Evolutionary conservation across 176 grass and related monocot genomes (phyloP), one percentile per base, ranked within the genome.

Genomic region (Calamus simplicifolius): DNA sequence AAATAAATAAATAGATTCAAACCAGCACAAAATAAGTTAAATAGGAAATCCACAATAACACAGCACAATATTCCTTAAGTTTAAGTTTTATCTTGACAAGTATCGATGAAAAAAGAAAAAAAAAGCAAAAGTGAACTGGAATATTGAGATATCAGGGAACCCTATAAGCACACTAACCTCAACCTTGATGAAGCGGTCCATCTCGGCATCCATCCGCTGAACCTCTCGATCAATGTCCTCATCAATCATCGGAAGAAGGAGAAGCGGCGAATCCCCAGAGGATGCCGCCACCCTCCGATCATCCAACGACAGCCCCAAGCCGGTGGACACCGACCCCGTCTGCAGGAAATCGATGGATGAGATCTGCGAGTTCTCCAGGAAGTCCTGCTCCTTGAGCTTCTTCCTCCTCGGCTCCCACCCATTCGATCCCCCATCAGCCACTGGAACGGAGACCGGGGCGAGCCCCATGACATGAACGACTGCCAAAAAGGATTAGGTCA

Each of bases 341-440:
- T 92, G 93, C 52, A 98, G 76, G 74, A 98, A 92, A 76, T 98
- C 93, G 56, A 98, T 92, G 57, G 93, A 98, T 50, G 93, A 85
- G 69, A 98, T 92, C 82, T 98, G 93, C 49, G 93, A 98, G 84
- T 98, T 98, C 76, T 98, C 93, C 6, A 91, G 66, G 29, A 96
- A 64, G 53, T 96, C 92, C 77, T 96, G 91, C 77, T 97, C 92
- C 72, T 89, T 88, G 27, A 85, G 84, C 64, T 86, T 73, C 83
- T 82, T 87, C 71, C 91, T 83, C 19, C 82, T 81, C 1, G 74
- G 75, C 43, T 88, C 84, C 50, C 69, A 72, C 4, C 69, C 69
- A 58, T 19, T 72, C 58, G 83, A 85, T 54, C 75, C 77, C 18
- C 64, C 78, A 25, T 74, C 77, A 16, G 62, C 70, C 5, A 54